phyloP scores from a whole-genome alignment of 1,284 basidiomycete species.

The Cerioporus squamosus region DNA sequence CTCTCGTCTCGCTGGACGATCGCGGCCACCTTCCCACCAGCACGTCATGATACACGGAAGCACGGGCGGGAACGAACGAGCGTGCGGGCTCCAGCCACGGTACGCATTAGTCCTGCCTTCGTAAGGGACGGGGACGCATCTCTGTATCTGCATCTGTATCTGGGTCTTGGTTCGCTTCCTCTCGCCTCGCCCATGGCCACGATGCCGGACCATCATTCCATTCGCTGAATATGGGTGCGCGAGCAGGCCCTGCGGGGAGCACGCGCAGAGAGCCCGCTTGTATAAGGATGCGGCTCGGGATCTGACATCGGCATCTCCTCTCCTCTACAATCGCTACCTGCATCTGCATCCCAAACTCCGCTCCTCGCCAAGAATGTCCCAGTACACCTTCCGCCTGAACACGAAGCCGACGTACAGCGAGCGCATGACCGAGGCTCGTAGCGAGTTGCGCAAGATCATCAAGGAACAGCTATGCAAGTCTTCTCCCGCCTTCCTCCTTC shows the following conservation, averaged over 20 bases:
- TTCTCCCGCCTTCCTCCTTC: not conserved
- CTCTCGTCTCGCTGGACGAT: slow-evolving; percentile 11
- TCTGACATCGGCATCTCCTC: slow-evolving; percentile 19
- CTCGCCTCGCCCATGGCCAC: slow-evolving; percentile 17
- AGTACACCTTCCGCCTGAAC: slow-evolving; percentile 28
- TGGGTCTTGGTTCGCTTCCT: slow-evolving; percentile 4
- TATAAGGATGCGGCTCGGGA: slow-evolving; percentile 18
- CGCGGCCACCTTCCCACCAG: slow-evolving; percentile 12
- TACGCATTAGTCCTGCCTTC: slow-evolving; percentile 12
- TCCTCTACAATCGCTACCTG: not conserved
- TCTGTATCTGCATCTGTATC: too few species aligned
- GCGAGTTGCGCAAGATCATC: slow-evolving; percentile 35
- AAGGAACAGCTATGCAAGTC: slow-evolving; percentile 33
- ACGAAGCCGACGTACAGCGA: slow-evolving; percentile 36
- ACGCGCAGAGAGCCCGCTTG: slow-evolving; percentile 15
- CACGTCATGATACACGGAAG: not conserved
- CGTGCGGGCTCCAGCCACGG: slow-evolving; percentile 17
- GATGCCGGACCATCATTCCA: slow-evolving; percentile 1
- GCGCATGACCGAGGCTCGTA: slow-evolving; percentile 37
- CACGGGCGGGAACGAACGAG: slow-evolving; percentile 11
- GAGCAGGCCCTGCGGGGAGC: not conserved
- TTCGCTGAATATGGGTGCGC: slow-evolving; percentile 1
- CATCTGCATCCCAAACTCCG: slow-evolving; percentile 15
- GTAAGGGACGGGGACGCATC: slow-evolving; percentile 5
- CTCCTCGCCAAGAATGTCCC: slow-evolving; percentile 18